Evolutionary conservation across 192 early-diverging fungal genomes (phyloP).

Genomic region (Mortierella alpina): DNA sequence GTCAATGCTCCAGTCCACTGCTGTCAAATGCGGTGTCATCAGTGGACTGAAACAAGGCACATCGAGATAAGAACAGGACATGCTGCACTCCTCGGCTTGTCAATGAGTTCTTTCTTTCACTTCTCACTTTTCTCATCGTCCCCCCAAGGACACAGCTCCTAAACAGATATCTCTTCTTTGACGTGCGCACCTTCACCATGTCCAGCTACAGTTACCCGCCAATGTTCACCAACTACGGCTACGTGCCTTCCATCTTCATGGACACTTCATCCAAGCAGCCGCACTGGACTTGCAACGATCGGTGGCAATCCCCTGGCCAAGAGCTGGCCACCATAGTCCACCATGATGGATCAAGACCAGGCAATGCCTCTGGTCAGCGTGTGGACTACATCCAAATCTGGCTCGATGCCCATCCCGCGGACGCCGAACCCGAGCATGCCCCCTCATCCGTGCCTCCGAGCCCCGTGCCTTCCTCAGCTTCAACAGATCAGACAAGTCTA

Average conservation of each 20-base stretch:
- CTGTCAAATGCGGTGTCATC: neutral
- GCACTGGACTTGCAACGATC: neutral
- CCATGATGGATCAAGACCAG: neutral
- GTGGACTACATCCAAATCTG: constrained; percentile 23
- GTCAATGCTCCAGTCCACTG: constrained; percentile 12
- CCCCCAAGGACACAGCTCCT: neutral
- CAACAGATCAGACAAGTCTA: too few species aligned
- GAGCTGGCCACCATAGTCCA: neutral
- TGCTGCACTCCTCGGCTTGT: neutral
- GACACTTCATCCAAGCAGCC: constrained; percentile 5
- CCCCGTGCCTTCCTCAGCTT: neutral
- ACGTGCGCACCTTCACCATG: constrained; percentile 4
- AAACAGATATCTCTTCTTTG: neutral
- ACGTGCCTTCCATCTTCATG: constrained; percentile 46
- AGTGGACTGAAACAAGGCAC: neutral
- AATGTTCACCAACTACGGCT: constrained; percentile 39
- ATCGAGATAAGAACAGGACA: neutral
- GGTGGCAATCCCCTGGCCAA: neutral
- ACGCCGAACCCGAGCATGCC: neutral
- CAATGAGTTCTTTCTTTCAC: neutral
- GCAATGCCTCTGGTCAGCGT: neutral
- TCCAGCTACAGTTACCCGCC: constrained; percentile 8
- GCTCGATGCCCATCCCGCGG: constrained; percentile 9
- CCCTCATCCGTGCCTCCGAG: neutral
- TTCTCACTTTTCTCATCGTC: neutral